A percentile compares a stretch with the other conserved stretches of the same genome.
Conservation (phyloP, 176 grass and related monocot genomes). For the Chloris gayana region DNA sequence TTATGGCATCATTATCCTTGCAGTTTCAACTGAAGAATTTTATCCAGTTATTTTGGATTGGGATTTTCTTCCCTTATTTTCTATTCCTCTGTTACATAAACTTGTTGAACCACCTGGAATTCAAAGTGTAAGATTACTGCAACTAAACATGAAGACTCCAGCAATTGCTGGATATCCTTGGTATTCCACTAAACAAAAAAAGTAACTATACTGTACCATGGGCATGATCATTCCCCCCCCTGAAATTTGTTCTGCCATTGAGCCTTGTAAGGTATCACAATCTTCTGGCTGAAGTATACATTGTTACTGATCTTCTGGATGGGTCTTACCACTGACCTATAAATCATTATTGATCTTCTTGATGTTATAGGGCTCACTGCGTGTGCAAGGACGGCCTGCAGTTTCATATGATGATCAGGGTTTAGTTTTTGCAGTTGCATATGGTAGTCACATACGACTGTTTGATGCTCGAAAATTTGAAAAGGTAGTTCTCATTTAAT, state of each 20-base stretch:
- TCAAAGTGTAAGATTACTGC: conserved; percentile 8
- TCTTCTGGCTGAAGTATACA: neutral
- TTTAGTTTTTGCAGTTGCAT: conserved; percentile 84
- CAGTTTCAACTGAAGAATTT: neutral
- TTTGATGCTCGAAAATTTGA: conserved; percentile 91
- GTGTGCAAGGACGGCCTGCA: conserved; percentile 89
- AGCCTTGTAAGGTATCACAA: neutral
- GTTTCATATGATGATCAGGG: conserved; percentile 98
- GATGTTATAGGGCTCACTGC: conserved; percentile 73
- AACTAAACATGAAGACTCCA: neutral
- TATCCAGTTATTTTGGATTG: neutral
- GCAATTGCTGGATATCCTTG: neutral
- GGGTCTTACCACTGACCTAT: conserved; percentile 55
- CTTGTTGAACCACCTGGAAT: conserved; percentile 19
- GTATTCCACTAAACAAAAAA: neutral
- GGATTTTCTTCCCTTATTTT: conserved; percentile 16
- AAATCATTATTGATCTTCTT: conserved; percentile 1
- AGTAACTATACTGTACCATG: neutral
- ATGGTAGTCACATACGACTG: conserved; percentile 69
- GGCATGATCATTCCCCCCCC: conserved; percentile 2
- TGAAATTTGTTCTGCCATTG: neutral
- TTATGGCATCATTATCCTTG: neutral
- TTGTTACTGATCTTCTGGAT: conserved; percentile 14
- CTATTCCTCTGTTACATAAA: neutral
- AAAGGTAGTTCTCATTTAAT: conserved; percentile 60